Evolutionary conservation across 352 stramenopile species (phyloP), one percentile per base, ranked within the genome.

Genomic region (Phytophthora cactorum): DNA sequence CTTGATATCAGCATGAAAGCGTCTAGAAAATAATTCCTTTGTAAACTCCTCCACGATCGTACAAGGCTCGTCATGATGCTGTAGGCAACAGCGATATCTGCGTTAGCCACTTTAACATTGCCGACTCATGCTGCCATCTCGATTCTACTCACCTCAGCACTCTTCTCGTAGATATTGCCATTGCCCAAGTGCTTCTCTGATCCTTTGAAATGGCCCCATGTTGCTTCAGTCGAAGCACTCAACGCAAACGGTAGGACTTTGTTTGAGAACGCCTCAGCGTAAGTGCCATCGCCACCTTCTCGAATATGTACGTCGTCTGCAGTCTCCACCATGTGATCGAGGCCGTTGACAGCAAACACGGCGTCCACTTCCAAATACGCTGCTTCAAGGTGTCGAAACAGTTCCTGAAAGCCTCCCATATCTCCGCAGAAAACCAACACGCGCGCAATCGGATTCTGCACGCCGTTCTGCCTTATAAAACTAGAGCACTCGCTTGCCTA

Each of bases 41-140:
- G 78, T 75, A 62, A 86, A 84, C 50, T 80, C 71, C 44, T 89
- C 80, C 25, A 88, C 52, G 34, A 88, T 70, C 8, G 77, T 89
- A 62, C 85, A 77, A 22, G 84, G 73, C 15, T 75, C 78, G 22
- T 72, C 59, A 4, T 71, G 47, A 29, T 59, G 28, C 54, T 74
- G 51, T 22, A 38, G 39, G 3, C 22, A 22, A 22, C 22, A 22
- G 22, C 22, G 22, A 22, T 22, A 22, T 22, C 22, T 22, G 22
- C 22, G 22, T 22, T 22, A 22, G 22, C 22, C 22, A 22, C 22
- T 22, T 22, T 0, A 22, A 22, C 22, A 22, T 22, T 22, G 15
- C 22, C 14, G 10, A 75, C 68, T 56, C 68, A 66, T 15, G 43
- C 36, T 15, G 55, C 50, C 22, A 22, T 22, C 22, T 22, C 22